These are phyloP conservation scores for Suhomyces faveliae DNA, from an alignment of 805 yeast species.

Conservation along the genomic window DNA sequence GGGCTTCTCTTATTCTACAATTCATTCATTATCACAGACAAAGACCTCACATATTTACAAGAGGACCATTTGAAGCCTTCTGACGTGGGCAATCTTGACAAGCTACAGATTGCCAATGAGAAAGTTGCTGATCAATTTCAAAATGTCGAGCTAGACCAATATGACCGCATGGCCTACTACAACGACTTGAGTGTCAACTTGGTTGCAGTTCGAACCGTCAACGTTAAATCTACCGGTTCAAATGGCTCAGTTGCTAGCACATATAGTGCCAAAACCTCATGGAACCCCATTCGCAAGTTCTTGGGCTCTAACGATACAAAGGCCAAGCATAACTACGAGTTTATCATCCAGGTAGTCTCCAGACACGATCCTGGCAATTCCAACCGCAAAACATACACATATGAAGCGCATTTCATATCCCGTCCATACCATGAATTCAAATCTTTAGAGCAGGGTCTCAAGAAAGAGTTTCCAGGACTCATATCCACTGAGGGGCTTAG, in stretches of 20 bases:
- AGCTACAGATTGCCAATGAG: constrained; percentile 13
- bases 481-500: constrained; percentile 51
- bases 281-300: constrained; percentile 17
- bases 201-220: constrained; percentile 54
- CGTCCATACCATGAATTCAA: constrained; percentile 70
- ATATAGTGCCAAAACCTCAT: constrained; percentile 4
- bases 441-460: constrained; percentile 51
- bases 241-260: neutral
- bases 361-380: constrained; percentile 15
- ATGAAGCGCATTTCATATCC: constrained; percentile 46
- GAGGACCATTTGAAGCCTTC: constrained; percentile 34
- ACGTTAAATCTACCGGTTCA: neutral
- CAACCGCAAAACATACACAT: constrained; percentile 4
- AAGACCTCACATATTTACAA: constrained; percentile 50
- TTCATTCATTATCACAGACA: constrained; percentile 64
- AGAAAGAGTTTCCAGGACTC: constrained; percentile 61
- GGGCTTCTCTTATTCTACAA: constrained; percentile 68
- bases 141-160: constrained; percentile 10
- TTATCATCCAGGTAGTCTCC: constrained; percentile 47
- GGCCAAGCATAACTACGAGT: constrained; percentile 37
- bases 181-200: constrained; percentile 67
- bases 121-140: neutral
- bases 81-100: constrained; percentile 38
- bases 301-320: constrained; percentile 1
- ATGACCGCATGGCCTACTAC: constrained; percentile 33